These are phyloP conservation scores for Gremmenia infestans DNA, from an alignment of 2,329 filamentous ascomycete genomes.

Conservation along the genomic window DNA sequence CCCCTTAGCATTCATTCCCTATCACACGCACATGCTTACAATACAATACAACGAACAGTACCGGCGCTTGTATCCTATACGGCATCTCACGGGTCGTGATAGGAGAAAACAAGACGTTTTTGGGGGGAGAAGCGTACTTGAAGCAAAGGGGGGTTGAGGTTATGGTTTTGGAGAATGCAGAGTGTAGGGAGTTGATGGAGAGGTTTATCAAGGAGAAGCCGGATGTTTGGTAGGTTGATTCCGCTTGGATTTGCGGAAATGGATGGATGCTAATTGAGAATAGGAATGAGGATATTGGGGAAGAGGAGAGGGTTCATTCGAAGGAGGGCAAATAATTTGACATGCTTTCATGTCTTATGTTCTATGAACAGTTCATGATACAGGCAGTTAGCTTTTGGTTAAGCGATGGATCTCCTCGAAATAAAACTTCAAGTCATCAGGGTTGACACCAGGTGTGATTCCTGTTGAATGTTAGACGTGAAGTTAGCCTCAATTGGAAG, in stretches of 20 bases:
- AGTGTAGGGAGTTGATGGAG: conserved; percentile 65
- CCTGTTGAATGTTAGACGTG: conserved; percentile 45
- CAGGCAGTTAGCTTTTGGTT: conserved; percentile 36
- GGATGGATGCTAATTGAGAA: not conserved
- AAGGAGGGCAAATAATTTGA: conserved; percentile 28
- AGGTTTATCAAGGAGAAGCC: conserved; percentile 69
- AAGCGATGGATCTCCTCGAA: conserved; percentile 84
- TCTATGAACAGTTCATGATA: not conserved
- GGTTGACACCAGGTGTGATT: conserved; percentile 91
- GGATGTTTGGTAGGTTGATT: conserved; percentile 55
- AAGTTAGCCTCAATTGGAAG: conserved; percentile 4
- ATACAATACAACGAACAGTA: conserved; percentile 33
- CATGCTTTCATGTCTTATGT: not conserved
- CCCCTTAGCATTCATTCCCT: not conserved
- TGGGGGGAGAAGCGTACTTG: conserved; percentile 69
- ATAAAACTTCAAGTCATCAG: conserved; percentile 88
- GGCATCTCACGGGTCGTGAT: conserved; percentile 69
- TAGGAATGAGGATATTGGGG: conserved; percentile 57
- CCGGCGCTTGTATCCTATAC: conserved; percentile 72
- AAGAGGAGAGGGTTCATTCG: conserved; percentile 39
- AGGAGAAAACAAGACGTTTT: conserved; percentile 70
- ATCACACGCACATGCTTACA: not conserved
- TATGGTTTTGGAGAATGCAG: conserved; percentile 60
- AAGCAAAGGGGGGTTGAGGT: conserved; percentile 65
- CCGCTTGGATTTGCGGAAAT: not conserved